Evolutionary conservation across 768 basidiomycete genomes (phyloP).

Genomic region (Candolleomyces aberdarensis): DNA sequence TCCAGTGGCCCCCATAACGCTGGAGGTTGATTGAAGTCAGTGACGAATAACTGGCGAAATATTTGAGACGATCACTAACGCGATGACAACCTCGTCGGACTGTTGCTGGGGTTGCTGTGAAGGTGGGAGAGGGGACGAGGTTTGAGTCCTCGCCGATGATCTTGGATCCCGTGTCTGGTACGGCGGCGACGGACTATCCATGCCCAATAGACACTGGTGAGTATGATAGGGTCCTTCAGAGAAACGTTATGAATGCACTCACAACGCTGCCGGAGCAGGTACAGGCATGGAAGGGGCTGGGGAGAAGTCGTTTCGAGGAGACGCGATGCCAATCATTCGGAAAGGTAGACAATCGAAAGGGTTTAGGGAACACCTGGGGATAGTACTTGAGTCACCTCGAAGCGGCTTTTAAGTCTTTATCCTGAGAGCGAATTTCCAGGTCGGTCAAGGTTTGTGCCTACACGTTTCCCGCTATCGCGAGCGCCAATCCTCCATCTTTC

Average conservation of each 20-base stretch:
- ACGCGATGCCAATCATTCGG: neutral
- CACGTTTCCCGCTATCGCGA: neutral
- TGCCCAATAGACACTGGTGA: neutral
- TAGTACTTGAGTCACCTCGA: neutral
- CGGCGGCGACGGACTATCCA: neutral
- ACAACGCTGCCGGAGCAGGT: neutral
- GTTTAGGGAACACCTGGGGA: neutral
- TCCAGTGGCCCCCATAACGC: constrained; percentile 38
- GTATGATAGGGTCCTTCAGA: neutral
- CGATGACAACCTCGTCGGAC: neutral
- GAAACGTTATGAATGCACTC: neutral
- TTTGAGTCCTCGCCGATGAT: no score
- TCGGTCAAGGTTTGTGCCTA: neutral
- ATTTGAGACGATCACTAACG: neutral
- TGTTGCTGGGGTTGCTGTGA: neutral
- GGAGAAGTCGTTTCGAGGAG: neutral
- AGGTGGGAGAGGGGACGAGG: no score
- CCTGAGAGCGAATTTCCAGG: neutral
- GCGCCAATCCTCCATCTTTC: constrained; percentile 21
- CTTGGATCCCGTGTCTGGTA: neutral
- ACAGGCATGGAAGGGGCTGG: neutral
- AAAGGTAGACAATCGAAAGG: neutral
- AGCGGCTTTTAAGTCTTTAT: neutral
- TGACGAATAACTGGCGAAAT: neutral
- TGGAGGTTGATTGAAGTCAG: constrained; percentile 6